phyloP scores from a whole-genome alignment of 2,329 filamentous ascomycete genomes.

The Claviceps maximensis region DNA sequence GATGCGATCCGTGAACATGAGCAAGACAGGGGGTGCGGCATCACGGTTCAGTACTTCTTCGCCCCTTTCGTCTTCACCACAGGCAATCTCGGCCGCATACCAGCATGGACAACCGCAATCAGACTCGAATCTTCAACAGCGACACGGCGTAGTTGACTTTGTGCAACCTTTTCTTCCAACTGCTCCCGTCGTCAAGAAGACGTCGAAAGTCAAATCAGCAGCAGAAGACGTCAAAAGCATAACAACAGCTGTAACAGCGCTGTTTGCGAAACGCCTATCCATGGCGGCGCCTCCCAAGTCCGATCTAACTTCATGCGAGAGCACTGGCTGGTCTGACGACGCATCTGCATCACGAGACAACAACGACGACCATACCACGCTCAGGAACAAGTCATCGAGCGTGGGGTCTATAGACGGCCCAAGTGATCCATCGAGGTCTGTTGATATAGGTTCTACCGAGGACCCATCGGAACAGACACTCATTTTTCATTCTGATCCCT shows the following conservation, averaged over 20 bases:
- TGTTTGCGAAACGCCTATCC: not conserved
- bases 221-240: not conserved
- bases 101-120: conserved; percentile 31
- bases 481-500: conserved; percentile 49
- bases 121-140: conserved; percentile 29
- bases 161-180: not conserved
- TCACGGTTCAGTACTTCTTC: conserved; percentile 20
- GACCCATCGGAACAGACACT: conserved; percentile 33
- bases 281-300: not conserved
- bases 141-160: conserved; percentile 3
- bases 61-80: conserved; percentile 24
- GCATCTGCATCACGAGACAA: conserved; percentile 24
- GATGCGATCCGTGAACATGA: conserved; percentile 30
- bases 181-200: not conserved
- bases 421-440: conserved; percentile 37
- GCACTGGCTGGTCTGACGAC: conserved; percentile 20
- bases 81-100: conserved; percentile 21
- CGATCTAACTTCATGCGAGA: conserved; percentile 19
- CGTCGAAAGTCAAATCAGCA: not conserved
- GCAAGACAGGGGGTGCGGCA: conserved; percentile 15
- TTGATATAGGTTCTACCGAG: conserved; percentile 27
- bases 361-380: conserved; percentile 21
- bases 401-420: conserved; percentile 38
- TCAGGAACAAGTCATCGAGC: conserved; percentile 32
- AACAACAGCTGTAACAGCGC: not conserved